Conservation (phyloP, 768 basidiomycete genomes). For the Mycena filopes region DNA sequence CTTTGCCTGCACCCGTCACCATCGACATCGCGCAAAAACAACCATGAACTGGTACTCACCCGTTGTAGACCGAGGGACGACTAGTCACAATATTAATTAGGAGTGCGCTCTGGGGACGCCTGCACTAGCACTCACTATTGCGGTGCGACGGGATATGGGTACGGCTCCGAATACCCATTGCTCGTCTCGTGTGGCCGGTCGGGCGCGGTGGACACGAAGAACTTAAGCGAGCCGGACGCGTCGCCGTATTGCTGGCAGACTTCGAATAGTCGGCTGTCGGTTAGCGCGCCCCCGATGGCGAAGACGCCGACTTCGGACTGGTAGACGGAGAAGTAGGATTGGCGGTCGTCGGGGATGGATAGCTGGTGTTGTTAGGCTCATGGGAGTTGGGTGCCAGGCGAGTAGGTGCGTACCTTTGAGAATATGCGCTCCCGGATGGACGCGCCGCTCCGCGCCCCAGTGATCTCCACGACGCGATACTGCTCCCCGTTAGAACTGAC, state of each 20-base stretch:
- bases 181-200: conserved; percentile 47
- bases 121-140: conserved; percentile 9
- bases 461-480: conserved; percentile 60
- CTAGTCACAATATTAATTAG: not conserved
- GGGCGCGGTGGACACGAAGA: conserved; percentile 60
- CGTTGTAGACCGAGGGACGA: conserved; percentile 15
- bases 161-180: conserved; percentile 28
- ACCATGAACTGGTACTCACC: too few species aligned
- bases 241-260: conserved; percentile 58
- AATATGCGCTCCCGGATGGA: conserved; percentile 58
- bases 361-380: conserved; percentile 43
- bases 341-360: conserved; percentile 54
- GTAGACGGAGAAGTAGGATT: conserved; percentile 54
- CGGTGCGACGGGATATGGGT: conserved; percentile 10
- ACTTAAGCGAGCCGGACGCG: conserved; percentile 59
- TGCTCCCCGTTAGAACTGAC: conserved; percentile 62
- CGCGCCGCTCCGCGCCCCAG: conserved; percentile 55
- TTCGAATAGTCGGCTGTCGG: conserved; percentile 51
- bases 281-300: conserved; percentile 53
- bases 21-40: too few species aligned
- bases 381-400: conserved; percentile 4
- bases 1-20: too few species aligned
- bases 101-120: not conserved
- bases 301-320: conserved; percentile 60
- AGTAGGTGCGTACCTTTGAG: conserved; percentile 59